Percentiles rank a stretch among this genome's conserved stretches.
Conservation (phyloP, 805 yeast species). For the Brettanomyces nanus region DNA sequence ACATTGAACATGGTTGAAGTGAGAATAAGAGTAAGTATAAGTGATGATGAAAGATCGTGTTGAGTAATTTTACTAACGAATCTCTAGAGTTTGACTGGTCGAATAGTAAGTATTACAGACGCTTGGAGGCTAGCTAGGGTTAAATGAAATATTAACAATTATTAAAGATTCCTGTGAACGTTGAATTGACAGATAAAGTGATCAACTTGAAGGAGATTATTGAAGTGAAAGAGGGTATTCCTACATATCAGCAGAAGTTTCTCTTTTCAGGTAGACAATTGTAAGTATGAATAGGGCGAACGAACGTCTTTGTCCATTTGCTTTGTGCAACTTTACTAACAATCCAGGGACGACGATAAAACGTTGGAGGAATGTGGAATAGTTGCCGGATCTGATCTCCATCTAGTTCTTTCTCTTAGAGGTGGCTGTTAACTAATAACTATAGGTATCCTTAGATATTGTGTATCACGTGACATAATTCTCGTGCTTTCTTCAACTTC, state of each 20-base stretch:
- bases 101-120: slow-evolving; percentile 41
- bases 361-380: slow-evolving; percentile 69
- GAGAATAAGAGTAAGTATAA: slow-evolving; percentile 24
- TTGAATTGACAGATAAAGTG: slow-evolving; percentile 56
- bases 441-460: too few species aligned
- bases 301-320: background rate
- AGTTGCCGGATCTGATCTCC: slow-evolving; percentile 78
- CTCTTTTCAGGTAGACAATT: slow-evolving; percentile 87
- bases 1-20: slow-evolving; percentile 18
- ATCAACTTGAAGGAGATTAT: slow-evolving; percentile 75
- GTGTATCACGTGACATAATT: too few species aligned
- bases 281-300: slow-evolving; percentile 32
- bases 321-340: slow-evolving; percentile 1
- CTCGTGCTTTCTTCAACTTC: too few species aligned
- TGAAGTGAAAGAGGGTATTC: slow-evolving; percentile 96
- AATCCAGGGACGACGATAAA: slow-evolving; percentile 59
- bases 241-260: slow-evolving; percentile 91
- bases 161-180: slow-evolving; percentile 57
- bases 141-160: background rate
- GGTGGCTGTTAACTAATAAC: slow-evolving; percentile 68
- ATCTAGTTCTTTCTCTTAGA: slow-evolving; percentile 84
- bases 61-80: background rate
- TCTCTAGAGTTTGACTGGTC: slow-evolving; percentile 61
- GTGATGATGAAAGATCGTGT: background rate
- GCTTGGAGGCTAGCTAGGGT: too few species aligned